These are phyloP conservation scores for Baudoinia panamericana DNA, from an alignment of 495 filamentous ascomycete genomes.

Conservation along the genomic window DNA sequence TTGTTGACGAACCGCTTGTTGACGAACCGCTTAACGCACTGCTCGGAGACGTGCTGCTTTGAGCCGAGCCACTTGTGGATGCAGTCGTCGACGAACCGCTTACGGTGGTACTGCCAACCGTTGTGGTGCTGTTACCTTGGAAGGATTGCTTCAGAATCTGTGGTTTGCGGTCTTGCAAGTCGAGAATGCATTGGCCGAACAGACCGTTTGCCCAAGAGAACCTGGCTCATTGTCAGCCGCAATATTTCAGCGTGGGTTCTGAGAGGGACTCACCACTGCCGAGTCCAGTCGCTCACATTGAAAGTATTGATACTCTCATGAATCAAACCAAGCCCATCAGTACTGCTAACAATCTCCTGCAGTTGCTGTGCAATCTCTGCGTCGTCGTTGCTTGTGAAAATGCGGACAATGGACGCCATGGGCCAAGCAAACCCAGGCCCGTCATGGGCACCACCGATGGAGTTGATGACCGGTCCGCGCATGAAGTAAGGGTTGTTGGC, in stretches of 20 bases:
- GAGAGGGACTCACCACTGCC: slow-evolving; percentile 39
- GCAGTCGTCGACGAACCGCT: too few species aligned
- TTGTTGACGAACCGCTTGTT: too few species aligned
- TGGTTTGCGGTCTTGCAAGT: slow-evolving; percentile 39
- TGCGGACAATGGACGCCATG: slow-evolving; percentile 44
- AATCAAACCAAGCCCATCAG: slow-evolving; percentile 45
- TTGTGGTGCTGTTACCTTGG: slow-evolving; percentile 21
- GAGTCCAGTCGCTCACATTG: slow-evolving; percentile 40
- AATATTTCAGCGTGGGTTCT: not conserved
- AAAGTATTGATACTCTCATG: slow-evolving; percentile 48
- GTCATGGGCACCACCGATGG: slow-evolving; percentile 44
- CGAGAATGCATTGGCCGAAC: slow-evolving; percentile 53
- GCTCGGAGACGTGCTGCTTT: too few species aligned
- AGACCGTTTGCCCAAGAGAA: slow-evolving; percentile 60
- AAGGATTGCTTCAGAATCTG: slow-evolving; percentile 33
- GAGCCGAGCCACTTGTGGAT: too few species aligned
- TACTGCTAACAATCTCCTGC: slow-evolving; percentile 37
- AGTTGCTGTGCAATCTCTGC: slow-evolving; percentile 37
- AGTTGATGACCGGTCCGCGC: slow-evolving; percentile 38
- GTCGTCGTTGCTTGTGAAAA: slow-evolving; percentile 42
- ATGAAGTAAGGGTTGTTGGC: slow-evolving; percentile 46
- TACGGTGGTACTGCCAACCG: not conserved
- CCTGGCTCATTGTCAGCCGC: slow-evolving; percentile 28
- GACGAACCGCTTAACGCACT: too few species aligned
- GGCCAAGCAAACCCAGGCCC: slow-evolving; percentile 46